Base-by-base conservation (phyloP, 805 yeast species). In the Wickerhamiella kurtzmanii region DNA sequence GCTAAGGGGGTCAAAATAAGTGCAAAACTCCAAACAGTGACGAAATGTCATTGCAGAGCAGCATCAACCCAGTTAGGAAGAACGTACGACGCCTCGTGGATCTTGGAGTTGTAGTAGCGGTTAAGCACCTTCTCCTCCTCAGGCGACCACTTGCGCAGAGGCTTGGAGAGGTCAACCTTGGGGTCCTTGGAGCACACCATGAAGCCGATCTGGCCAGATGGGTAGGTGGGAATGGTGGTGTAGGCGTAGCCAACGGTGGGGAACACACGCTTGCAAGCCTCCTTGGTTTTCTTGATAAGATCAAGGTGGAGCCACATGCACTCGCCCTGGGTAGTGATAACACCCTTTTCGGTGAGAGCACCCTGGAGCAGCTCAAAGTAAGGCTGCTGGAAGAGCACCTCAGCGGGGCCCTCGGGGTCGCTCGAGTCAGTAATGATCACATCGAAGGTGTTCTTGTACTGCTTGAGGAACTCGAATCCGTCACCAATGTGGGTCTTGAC, bases 381-480 rank as follows among this genome's bases (percentile, higher is more conserved):
- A 22, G 87, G 85, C 64, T 83, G 81, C 70, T 88, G 94, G 77
- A 92, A 92, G 45, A 89, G 74, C 35, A 85, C 73, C 66, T 81
- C 96, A 44, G 97, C 97, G 32, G 98, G 97, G 48, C 97, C 98
- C 66, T 89, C 97, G 44, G 97, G 97, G 67, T 89, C 97, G 32
- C 96, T 85, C 25, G 96, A 87, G 65, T 89, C 98, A 44, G 97
- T 89, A 65, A 89, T 82, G 66, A 89, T 89, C 43, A 88, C 96
- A 63, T 89, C 98, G 59, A 84, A 89, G 48, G 84, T 76, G 70
- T 84, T 82, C 65, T 79, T 78, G 72, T 82, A 76, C 59, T 82
- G 83, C 44, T 80, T 80, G 64, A 89, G 75, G 69, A 84, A 89
- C 72, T 89, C 87, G 75, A 89, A 89, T n/a, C 98, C 98, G 64